Evolutionary conservation across 2,329 filamentous ascomycete species (phyloP).

Genomic region (Pleoardoris graminearum): DNA sequence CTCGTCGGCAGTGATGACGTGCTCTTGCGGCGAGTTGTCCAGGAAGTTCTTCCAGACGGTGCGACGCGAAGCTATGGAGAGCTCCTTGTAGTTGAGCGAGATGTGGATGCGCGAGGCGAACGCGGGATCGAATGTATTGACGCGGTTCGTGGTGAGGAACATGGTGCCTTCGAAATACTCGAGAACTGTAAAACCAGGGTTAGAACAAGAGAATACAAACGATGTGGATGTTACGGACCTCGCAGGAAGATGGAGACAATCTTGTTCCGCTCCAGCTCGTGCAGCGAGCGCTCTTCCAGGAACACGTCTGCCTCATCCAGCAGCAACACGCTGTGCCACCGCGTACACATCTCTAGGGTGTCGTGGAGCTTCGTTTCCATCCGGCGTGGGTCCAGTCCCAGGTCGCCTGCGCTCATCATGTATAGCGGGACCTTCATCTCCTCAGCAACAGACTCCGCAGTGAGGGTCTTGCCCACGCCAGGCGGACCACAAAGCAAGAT

Average conservation of each 20-base stretch:
- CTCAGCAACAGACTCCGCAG: constrained; percentile 50
- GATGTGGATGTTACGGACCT: neutral
- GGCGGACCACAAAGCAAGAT: constrained; percentile 56
- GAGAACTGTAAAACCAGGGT: neutral
- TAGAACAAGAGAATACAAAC: neutral
- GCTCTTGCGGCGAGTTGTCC: constrained; percentile 24
- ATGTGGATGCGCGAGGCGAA: constrained; percentile 55
- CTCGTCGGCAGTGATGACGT: constrained; percentile 39
- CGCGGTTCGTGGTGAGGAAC: constrained; percentile 47
- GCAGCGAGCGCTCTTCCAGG: constrained; percentile 29
- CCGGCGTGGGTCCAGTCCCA: constrained; percentile 48
- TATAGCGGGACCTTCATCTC: constrained; percentile 56
- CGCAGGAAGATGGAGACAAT: constrained; percentile 41
- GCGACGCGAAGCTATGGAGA: constrained; percentile 43
- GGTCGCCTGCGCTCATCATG: constrained; percentile 55
- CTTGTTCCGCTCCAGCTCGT: constrained; percentile 35
- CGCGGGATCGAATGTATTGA: constrained; percentile 50
- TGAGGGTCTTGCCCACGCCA: constrained; percentile 57
- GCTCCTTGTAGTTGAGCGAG: constrained; percentile 49
- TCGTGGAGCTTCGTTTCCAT: constrained; percentile 53
- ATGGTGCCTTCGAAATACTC: constrained; percentile 25
- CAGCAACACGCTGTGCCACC: constrained; percentile 56
- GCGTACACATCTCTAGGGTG: constrained; percentile 53
- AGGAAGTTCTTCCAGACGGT: constrained; percentile 55
- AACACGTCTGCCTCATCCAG: constrained; percentile 55